Evolutionary conservation across 139 green algal genomes (phyloP), one percentile per base, ranked within the genome.

Genomic region (Closterium sp.): DNA sequence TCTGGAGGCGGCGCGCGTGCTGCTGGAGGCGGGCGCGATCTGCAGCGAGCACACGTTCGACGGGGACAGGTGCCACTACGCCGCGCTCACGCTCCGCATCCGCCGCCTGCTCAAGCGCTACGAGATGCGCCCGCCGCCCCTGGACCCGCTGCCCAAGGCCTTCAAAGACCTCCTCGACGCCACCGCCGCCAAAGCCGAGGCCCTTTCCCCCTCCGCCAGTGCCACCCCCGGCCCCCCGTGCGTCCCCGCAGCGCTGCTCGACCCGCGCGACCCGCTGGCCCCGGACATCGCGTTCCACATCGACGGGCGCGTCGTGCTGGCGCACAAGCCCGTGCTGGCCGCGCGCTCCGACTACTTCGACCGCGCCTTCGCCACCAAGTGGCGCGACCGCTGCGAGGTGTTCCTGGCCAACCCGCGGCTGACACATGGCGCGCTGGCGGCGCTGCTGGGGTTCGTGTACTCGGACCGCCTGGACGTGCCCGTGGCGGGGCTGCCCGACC

Each of bases 21-120:
- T 95, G 31, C 84, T 95, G 50, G 92, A 95, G 70, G 92, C 92
- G 31, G 92, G 92, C 24, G 92, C 92, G 19, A 89, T 95, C 79
- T 95, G 92, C 86, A 91, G 27, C 62, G 92, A 95, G 32, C 85
- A 94, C 92, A 94, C 92, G 27, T 94, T 94, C 85, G 92, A 94
- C 89, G 92, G 92, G 31, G 92, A 94, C 89, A 31, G 92, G 70
- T 94, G 92, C 87, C 92, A 94, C 31, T 94, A 94, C 86, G 89
- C 92, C 30, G 21, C 92, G 22, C 89, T 94, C 45, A 94, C 86
- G 27, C 89, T 94, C 21, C 89, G 92, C 45, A 94, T 94, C 17
- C 31, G 92, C 28, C 31, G 29, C 31, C 45, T 92, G 30, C 89
- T 94, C 29, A 94, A 94, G 89, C 28, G 62, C 38, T 90, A 93